A percentile compares a stretch with the other conserved stretches of the same genome.
phyloP scores from a whole-genome alignment of 768 basidiomycete genomes.

The Hericium rajendrae region DNA sequence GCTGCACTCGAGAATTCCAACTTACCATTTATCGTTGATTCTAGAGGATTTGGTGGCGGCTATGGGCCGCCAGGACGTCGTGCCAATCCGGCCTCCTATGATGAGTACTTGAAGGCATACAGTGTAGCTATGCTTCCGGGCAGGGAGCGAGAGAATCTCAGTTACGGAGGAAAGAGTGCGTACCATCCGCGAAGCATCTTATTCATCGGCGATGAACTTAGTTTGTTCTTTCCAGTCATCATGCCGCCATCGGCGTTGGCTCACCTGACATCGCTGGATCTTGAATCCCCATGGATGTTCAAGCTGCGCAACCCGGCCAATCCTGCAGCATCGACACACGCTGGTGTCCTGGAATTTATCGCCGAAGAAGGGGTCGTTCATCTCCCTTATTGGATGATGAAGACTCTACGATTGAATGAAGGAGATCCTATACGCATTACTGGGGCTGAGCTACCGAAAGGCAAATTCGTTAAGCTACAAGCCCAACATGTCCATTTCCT shows the following conservation, averaged over 20 bases:
- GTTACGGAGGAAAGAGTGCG: constrained; percentile 95
- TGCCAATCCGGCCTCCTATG: constrained; percentile 66
- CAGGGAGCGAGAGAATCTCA: constrained; percentile 78
- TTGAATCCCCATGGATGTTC: constrained; percentile 94
- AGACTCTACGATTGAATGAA: constrained; percentile 83
- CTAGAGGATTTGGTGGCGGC: constrained; percentile 45
- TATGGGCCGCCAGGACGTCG: constrained; percentile 33
- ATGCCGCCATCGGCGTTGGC: constrained; percentile 96
- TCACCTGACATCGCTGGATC: constrained; percentile 74
- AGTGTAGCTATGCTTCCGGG: constrained; percentile 91
- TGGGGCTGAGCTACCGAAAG: constrained; percentile 81
- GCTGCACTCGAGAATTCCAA: not conserved
- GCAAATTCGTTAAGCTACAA: constrained; percentile 94
- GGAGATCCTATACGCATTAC: constrained; percentile 93
- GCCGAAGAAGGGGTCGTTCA: constrained; percentile 94
- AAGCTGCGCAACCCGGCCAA: constrained; percentile 87
- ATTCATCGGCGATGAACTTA: constrained; percentile 6
- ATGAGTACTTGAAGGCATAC: constrained; percentile 91
- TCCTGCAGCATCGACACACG: constrained; percentile 80
- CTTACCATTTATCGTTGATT: constrained; percentile 6
- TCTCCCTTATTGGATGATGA: constrained; percentile 99
- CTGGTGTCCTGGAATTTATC: constrained; percentile 97
- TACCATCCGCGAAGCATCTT: constrained; percentile 20
- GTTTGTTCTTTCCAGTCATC: constrained; percentile 50
- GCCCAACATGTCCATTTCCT: constrained; percentile 92